phyloP scores from a whole-genome alignment of 495 filamentous ascomycete genomes.

The Neurospora terricola region DNA sequence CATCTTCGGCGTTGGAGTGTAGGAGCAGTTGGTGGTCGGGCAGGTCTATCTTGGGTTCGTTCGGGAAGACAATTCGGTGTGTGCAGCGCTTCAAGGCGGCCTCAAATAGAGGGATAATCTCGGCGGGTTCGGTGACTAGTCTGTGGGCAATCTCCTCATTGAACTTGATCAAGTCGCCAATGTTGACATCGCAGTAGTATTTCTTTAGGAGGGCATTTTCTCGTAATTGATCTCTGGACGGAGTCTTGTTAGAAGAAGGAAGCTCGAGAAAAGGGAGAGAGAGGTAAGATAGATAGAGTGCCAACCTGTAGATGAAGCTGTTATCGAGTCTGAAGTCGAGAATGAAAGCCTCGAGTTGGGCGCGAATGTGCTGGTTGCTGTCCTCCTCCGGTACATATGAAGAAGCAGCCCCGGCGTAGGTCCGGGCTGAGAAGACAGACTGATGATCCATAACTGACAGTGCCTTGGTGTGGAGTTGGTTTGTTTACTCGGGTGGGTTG shows the following conservation, averaged over 20 bases:
- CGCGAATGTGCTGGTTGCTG: conserved; percentile 46
- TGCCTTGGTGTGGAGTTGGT: not conserved
- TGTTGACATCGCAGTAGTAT: conserved; percentile 95
- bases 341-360: conserved; percentile 70
- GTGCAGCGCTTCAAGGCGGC: conserved; percentile 81
- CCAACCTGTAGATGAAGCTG: conserved; percentile 80
- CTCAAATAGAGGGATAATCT: conserved; percentile 93
- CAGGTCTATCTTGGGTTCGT: conserved; percentile 56
- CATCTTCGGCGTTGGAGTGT: conserved; percentile 80
- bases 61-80: conserved; percentile 74
- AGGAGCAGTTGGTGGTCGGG: conserved; percentile 94
- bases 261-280: not conserved
- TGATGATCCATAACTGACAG: conserved; percentile 65
- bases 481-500: not conserved
- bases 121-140: conserved; percentile 80
- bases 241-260: not conserved
- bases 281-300: conserved; percentile 21
- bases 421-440: conserved; percentile 66
- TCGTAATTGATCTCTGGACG: conserved; percentile 76
- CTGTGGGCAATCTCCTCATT: conserved; percentile 93
- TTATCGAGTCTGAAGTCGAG: conserved; percentile 93
- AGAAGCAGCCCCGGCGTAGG: conserved; percentile 8
- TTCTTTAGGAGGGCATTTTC: conserved; percentile 93
- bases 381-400: conserved; percentile 46
- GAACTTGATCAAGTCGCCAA: conserved; percentile 91